phyloP scores from a whole-genome alignment of 1,284 basidiomycete species.

The Pseudozyma sp. region DNA sequence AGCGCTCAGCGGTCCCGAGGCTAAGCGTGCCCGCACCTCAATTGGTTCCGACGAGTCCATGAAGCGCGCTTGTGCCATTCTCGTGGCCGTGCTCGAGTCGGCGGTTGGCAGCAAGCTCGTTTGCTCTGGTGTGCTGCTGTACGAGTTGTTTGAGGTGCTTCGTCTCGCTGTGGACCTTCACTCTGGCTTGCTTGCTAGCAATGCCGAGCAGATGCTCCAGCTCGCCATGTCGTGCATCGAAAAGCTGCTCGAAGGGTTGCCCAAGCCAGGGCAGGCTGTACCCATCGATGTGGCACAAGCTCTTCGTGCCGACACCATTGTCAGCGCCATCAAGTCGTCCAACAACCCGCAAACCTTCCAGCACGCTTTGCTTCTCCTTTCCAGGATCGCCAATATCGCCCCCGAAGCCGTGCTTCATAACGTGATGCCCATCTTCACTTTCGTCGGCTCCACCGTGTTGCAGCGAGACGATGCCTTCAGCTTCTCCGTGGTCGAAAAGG shows the following conservation, averaged over 20 bases:
- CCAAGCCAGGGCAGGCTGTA: conserved; percentile 29
- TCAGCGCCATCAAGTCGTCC: conserved; percentile 71
- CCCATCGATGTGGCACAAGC: conserved; percentile 53
- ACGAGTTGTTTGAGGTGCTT: conserved; percentile 80
- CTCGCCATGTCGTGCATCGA: conserved; percentile 80
- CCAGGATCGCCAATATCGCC: conserved; percentile 82
- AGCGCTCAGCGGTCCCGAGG: conserved; percentile 72
- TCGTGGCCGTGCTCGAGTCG: conserved; percentile 77
- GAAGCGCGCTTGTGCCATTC: conserved; percentile 47
- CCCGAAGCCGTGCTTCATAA: conserved; percentile 93
- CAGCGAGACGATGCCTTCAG: conserved; percentile 96
- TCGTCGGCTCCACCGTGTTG: conserved; percentile 96
- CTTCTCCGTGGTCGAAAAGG: conserved; percentile 95
- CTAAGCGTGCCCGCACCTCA: conserved; percentile 50
- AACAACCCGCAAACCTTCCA: conserved; percentile 94
- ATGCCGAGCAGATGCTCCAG: conserved; percentile 87
- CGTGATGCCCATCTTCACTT: conserved; percentile 98
- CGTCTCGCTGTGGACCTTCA: conserved; percentile 76
- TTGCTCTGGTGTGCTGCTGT: conserved; percentile 79
- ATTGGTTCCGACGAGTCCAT: conserved; percentile 44
- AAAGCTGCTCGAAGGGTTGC: conserved; percentile 74
- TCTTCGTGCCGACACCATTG: conserved; percentile 60
- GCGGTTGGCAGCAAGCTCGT: conserved; percentile 76
- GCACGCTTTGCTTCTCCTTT: conserved; percentile 89
- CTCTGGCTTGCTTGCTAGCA: conserved; percentile 72